Evolutionary conservation across 306 rosid genomes (phyloP), one percentile per base, ranked within the genome.

Genomic region (Cicer judaicum): DNA sequence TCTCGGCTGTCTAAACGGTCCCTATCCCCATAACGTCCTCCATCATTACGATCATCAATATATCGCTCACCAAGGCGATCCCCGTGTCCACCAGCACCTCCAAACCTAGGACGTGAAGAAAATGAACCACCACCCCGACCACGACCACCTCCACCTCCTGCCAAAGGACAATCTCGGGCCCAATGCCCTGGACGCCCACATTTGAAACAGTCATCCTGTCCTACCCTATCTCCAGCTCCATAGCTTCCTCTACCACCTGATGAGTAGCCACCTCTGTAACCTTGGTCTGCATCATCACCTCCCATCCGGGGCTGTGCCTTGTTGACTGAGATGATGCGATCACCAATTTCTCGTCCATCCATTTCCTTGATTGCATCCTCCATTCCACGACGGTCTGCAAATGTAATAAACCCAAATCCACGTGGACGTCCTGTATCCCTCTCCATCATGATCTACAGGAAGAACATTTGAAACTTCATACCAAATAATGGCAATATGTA

Each of bases 161-260:
- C 85, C 67, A 81, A 86, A 68, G 99, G 92, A 68, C 98, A 95
- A 72, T 95, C 99, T 67, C 97, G 85, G 24, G 98, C 99, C 99
- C 98, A 95, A 39, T 95, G 99, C 54, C 99, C 99, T 16, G 96
- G 86, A 64, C 95, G 96, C 42, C 99, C 98, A 78, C 97, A 95
- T 77, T 90, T 92, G 81, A 92, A 95, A 87, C 98, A 90, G 68
- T 94, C 98, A 85, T 95, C 96, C 83, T 89, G 97, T 53, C 97
- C 93, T 18, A 83, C 64, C 88, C 96, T 86, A 59, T 89, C 95
- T 53, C 88, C 92, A 78, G 79, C 84, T 9, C 89, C 96, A 80
- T 79, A 85, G 81, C 87, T 68, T 85, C 82, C 90, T 84, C 97
- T 86, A 71, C 95, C 96, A 79, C 96, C 89, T 47, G 99, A 83